Percentiles rank a stretch among this genome's conserved stretches.
Evolutionary conservation across 2,329 filamentous ascomycete species (phyloP).

Genomic region (Pezicula carpinea): DNA sequence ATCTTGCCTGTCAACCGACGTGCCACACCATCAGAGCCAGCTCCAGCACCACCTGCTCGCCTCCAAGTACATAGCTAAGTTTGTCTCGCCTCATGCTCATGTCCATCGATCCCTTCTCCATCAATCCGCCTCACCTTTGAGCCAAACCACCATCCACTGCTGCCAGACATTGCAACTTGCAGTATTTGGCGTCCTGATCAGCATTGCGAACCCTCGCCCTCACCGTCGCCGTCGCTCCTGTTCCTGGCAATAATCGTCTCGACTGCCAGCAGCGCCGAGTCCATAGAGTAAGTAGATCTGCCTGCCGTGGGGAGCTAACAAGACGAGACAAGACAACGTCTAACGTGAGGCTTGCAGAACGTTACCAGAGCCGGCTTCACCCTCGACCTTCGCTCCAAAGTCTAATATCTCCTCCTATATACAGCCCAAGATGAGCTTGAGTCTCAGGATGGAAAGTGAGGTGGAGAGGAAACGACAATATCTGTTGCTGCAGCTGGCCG

Average conservation of each 20-base stretch:
- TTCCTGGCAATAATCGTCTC: neutral
- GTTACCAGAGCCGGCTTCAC: slow-evolving; percentile 2
- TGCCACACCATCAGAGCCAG: neutral
- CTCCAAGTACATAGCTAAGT: slow-evolving; percentile 1
- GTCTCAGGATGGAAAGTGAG: slow-evolving; percentile 3
- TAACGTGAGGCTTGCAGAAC: neutral
- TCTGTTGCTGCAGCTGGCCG: slow-evolving; percentile 21
- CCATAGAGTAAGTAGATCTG: neutral
- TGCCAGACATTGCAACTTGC: neutral
- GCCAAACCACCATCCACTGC: neutral
- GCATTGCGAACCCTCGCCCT: neutral
- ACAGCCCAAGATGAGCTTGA: neutral
- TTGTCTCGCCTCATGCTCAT: slow-evolving; percentile 2
- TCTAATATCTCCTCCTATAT: neutral
- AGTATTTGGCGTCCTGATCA: neutral
- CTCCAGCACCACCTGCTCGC: neutral
- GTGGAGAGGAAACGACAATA: slow-evolving; percentile 14
- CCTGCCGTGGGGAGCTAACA: neutral
- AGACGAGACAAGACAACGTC: neutral
- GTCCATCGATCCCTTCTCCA: slow-evolving; percentile 2
- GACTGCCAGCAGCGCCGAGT: neutral
- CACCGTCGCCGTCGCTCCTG: neutral
- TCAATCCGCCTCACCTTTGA: neutral
- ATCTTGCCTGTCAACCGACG: slow-evolving; percentile 10
- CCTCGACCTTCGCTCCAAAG: neutral